Base-by-base conservation (phyloP, 2,329 filamentous ascomycete genomes). In the Colletotrichum lupini region DNA sequence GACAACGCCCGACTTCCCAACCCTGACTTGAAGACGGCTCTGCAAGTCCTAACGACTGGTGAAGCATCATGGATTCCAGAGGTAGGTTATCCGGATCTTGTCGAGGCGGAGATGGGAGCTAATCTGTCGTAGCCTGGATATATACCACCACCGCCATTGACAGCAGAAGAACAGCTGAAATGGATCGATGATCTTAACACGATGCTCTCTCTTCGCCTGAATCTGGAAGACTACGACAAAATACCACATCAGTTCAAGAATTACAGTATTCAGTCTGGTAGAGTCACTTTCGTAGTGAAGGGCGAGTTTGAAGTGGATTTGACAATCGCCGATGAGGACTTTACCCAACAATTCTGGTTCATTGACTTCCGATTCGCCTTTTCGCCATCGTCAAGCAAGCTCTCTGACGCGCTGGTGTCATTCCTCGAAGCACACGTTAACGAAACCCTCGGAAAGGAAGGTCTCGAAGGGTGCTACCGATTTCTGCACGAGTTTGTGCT, bases 301-400 rank as follows among this genome's bases (percentile, higher is more conserved):
- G 90, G 90, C 66, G 96, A 98, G 81, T 98, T 98, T 78, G 96
- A 98, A 81, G 90, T 98, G 24, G 97, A 98, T 80, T 88, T 99
- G 64, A 95, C 95, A 1, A 93, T 98, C 75, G 94, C 94, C 22
- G 93, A 95, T 77, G 95, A 98, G 79, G 93, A 97, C 76, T 90
- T 92, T 22, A 87, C 91, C 37, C 93, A 93, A 67, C 95, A 97
- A 78, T 97, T 97, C 80, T 98, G 93, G 87, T 98, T 98, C 80
- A 94, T 98, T 74, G 95, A 98, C 81, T 92, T 98, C 78, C 91
- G 95, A 72, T 95, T 97, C 77, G 85, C 92, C 16, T 99, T 97
- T 80, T 87, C 86, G 9, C 96, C 96, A 1, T 87, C 91, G 0
- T 88, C 93, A 0, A 83, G 82, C 14, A 84, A 86, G 61, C 78